Evolutionary conservation across 2,329 filamentous ascomycete genomes (phyloP).

Genomic region (Pseudomassariella vexata): DNA sequence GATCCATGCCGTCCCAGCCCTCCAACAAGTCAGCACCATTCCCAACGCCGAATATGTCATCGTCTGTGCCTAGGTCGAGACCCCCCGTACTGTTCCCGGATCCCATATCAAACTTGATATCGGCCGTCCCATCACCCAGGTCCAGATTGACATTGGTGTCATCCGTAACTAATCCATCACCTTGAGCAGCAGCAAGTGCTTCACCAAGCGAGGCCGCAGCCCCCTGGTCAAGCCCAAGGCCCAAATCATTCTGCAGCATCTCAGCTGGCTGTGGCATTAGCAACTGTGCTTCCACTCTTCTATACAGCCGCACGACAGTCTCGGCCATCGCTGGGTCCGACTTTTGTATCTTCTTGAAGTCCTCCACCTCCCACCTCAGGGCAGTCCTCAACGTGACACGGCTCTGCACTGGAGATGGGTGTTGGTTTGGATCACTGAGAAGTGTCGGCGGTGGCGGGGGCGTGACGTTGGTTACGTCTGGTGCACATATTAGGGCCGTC

Average conservation of each 20-base stretch:
- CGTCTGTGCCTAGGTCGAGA: conserved; percentile 30
- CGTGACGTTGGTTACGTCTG: conserved; percentile 45
- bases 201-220: conserved; percentile 32
- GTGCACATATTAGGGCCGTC: conserved; percentile 63
- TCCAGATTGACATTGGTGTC: conserved; percentile 39
- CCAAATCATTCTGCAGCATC: conserved; percentile 38
- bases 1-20: conserved; percentile 23
- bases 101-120: conserved; percentile 31
- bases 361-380: conserved; percentile 52
- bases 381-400: conserved; percentile 54
- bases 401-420: conserved; percentile 27
- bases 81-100: conserved; percentile 30
- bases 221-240: conserved; percentile 32
- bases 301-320: conserved; percentile 55
- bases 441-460: conserved; percentile 24
- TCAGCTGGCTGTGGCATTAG: conserved; percentile 28
- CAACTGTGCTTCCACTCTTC: conserved; percentile 62
- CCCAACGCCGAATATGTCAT: conserved; percentile 36
- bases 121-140: conserved; percentile 17
- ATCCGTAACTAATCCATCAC: conserved; percentile 27
- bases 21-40: conserved; percentile 19
- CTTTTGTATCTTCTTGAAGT: conserved; percentile 50
- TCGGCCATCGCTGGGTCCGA: conserved; percentile 54
- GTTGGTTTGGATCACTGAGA: conserved; percentile 24
- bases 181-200: conserved; percentile 35